Conservation (phyloP, 345 rosid species). For the Mallotus nudiflorus region DNA sequence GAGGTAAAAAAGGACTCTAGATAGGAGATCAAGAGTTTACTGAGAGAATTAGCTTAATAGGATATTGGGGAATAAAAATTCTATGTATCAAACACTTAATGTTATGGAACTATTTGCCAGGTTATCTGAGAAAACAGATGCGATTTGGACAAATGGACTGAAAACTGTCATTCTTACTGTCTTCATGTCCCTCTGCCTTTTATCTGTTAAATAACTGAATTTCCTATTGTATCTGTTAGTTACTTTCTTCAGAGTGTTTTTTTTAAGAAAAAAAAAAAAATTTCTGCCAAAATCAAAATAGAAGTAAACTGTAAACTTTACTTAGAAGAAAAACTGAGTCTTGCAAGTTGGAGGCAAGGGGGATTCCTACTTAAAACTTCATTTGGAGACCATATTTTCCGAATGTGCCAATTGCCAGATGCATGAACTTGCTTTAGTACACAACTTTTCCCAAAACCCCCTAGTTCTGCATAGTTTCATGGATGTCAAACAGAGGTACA, state of each 20-base stretch:
- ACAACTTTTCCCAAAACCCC: too few relatives aligned
- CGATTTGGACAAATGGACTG: too few relatives aligned
- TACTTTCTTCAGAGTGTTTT: neutral
- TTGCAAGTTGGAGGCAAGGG: neutral
- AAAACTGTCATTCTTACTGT: neutral
- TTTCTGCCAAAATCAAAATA: too few relatives aligned
- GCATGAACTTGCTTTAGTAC: neutral
- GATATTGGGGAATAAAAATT: neutral
- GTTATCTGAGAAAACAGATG: neutral
- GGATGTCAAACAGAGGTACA: neutral
- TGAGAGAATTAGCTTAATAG: neutral
- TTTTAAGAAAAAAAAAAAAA: neutral
- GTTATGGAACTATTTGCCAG: neutral
- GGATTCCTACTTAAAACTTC: neutral
- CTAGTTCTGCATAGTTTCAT: too few relatives aligned
- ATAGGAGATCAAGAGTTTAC: neutral
- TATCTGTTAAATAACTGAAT: neutral
- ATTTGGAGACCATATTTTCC: neutral
- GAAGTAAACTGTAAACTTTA: neutral
- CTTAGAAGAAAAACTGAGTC: neutral
- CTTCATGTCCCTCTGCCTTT: neutral
- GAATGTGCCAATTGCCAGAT: neutral
- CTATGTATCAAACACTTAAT: neutral
- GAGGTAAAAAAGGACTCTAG: neutral
- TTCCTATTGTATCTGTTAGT: neutral